phyloP scores from a whole-genome alignment of 2,329 filamentous ascomycete genomes.

The Karstenula rhodostoma region DNA sequence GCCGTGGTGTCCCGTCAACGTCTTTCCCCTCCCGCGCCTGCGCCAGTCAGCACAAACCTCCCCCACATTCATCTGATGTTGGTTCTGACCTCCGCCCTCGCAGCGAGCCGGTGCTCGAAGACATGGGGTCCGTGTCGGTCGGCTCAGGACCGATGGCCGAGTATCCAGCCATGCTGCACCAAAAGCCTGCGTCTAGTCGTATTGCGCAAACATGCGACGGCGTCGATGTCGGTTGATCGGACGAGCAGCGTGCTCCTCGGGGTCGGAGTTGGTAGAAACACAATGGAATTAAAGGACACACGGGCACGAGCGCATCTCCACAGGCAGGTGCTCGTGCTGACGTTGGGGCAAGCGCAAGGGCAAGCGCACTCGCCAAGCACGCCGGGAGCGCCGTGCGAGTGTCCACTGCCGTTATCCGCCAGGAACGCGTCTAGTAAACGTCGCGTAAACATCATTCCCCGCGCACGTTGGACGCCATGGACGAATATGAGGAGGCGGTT shows the following conservation, averaged over 20 bases:
- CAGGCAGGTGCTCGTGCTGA: constrained; percentile 19
- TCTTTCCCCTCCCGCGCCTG: constrained; percentile 69
- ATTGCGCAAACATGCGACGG: constrained; percentile 40
- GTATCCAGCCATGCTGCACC: constrained; percentile 56
- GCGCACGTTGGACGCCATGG: constrained; percentile 34
- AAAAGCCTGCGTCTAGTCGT: constrained; percentile 23
- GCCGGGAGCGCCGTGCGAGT: constrained; percentile 21
- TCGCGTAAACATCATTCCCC: constrained; percentile 16
- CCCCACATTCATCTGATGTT: not conserved
- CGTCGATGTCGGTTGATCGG: constrained; percentile 7
- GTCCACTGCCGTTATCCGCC: constrained; percentile 9
- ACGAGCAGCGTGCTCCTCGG: constrained; percentile 7
- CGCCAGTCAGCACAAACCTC: constrained; percentile 30
- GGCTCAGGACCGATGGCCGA: constrained; percentile 53
- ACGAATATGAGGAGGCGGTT: constrained; percentile 50
- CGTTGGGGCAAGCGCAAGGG: constrained; percentile 19
- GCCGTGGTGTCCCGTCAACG: constrained; percentile 73
- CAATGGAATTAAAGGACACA: constrained; percentile 4
- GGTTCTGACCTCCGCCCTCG: constrained; percentile 44
- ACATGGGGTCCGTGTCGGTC: constrained; percentile 51
- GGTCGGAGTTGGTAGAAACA: constrained; percentile 8
- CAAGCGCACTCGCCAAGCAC: constrained; percentile 13
- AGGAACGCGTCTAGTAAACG: constrained; percentile 19
- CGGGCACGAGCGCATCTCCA: constrained; percentile 3
- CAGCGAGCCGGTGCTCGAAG: constrained; percentile 52